phyloP scores from a whole-genome alignment of 2,329 filamentous ascomycete genomes.

The Botrytis paeoniae region DNA sequence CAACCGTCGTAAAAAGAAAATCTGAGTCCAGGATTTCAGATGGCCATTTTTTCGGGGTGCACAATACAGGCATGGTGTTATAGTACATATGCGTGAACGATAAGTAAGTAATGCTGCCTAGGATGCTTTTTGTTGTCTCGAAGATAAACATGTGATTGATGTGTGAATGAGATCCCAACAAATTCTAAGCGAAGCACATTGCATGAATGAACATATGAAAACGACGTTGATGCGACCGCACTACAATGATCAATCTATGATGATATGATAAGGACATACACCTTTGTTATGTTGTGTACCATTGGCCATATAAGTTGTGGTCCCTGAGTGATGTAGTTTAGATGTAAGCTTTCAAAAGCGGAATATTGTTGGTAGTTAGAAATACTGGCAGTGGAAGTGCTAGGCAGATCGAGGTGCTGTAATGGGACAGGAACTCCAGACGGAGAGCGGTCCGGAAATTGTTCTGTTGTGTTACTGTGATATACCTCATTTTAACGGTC shows the following conservation, averaged over 20 bases:
- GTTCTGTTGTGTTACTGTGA: neutral
- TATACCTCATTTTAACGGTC: neutral
- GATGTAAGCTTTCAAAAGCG: slow-evolving; percentile 12
- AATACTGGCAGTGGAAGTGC: neutral
- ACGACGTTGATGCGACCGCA: neutral
- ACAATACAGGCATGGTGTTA: neutral
- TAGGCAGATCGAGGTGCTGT: neutral
- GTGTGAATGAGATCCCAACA: slow-evolving; percentile 10
- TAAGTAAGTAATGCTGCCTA: neutral
- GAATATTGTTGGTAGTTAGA: neutral
- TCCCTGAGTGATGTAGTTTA: neutral
- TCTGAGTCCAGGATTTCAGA: neutral
- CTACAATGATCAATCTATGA: slow-evolving; percentile 3
- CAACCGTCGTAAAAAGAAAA: neutral
- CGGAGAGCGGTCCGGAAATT: neutral
- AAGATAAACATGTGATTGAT: slow-evolving; percentile 5
- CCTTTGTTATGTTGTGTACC: neutral
- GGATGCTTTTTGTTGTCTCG: neutral
- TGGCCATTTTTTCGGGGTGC: neutral
- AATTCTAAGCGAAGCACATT: neutral
- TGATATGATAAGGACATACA: slow-evolving; percentile 7
- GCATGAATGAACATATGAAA: neutral
- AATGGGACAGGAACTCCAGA: neutral
- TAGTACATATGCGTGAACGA: neutral
- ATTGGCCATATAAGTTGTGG: neutral